Evolutionary conservation across 805 yeast genomes (phyloP).

Genomic region (Hanseniaspora thailandica): DNA sequence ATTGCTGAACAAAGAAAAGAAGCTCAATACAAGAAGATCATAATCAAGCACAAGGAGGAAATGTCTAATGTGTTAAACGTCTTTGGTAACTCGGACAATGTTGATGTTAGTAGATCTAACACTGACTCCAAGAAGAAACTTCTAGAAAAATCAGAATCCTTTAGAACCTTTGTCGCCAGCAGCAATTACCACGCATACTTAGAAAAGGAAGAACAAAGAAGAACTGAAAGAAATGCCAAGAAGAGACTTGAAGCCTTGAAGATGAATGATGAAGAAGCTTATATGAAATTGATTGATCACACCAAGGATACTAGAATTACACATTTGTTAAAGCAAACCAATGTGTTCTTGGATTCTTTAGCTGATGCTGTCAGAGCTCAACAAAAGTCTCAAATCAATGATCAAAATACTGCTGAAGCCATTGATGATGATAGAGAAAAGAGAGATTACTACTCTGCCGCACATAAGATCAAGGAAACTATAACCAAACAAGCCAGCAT

Average conservation of each 20-base stretch:
- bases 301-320: conserved; percentile 82
- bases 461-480: conserved; percentile 61
- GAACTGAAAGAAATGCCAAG: conserved; percentile 69
- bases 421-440: conserved; percentile 46
- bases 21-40: conserved; percentile 40
- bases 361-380: conserved; percentile 71
- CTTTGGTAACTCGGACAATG: conserved; percentile 29
- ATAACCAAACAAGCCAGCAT: conserved; percentile 55
- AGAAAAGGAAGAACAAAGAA: conserved; percentile 66
- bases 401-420: conserved; percentile 29
- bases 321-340: conserved; percentile 69
- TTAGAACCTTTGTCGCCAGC: background rate
- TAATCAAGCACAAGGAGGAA: conserved; percentile 30
- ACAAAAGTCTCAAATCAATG: conserved; percentile 30
- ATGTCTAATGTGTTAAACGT: conserved; percentile 37
- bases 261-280: conserved; percentile 81
- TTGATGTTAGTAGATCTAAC: conserved; percentile 27
- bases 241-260: conserved; percentile 79
- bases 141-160: conserved; percentile 19
- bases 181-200: conserved; percentile 36
- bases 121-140: conserved; percentile 24
- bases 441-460: conserved; percentile 70
- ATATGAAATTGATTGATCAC: conserved; percentile 69
- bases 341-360: conserved; percentile 61
- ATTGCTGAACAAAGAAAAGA: conserved; percentile 51